Percentiles rank a stretch among this genome's conserved stretches.
These are phyloP conservation scores for Eucalyptus regnans DNA, from an alignment of 345 rosid species.

Conservation along the genomic window DNA sequence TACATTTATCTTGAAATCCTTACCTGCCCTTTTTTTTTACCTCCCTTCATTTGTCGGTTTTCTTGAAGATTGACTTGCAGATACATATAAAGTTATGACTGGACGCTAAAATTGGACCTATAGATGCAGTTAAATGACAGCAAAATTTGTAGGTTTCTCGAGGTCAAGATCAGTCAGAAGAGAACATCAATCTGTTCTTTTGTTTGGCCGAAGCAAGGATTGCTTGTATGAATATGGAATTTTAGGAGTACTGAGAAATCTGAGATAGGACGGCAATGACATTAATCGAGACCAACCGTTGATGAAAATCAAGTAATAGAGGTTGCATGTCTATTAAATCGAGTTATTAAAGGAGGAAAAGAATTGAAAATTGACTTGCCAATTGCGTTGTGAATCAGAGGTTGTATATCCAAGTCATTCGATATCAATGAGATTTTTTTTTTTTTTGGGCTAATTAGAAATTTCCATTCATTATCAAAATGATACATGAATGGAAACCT, in stretches of 20 bases:
- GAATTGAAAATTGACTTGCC: neutral
- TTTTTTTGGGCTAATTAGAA: too few species aligned
- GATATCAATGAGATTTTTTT: neutral
- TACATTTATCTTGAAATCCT: neutral
- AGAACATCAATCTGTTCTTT: neutral
- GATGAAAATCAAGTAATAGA: neutral
- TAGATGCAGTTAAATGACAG: neutral
- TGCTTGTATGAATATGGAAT: neutral
- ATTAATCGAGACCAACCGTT: neutral
- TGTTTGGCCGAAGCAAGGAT: neutral
- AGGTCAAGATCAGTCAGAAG: neutral
- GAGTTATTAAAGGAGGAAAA: neutral
- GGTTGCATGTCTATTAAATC: neutral
- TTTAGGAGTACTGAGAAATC: neutral
- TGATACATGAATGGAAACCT: too few species aligned
- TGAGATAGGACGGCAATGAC: neutral
- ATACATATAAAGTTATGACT: neutral
- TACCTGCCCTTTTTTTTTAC: neutral
- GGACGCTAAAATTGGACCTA: neutral
- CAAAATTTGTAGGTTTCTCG: neutral
- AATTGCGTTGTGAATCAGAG: neutral
- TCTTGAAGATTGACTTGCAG: neutral
- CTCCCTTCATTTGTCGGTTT: neutral
- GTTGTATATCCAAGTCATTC: neutral
- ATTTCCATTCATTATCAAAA: too few species aligned